A percentile compares a stretch with the other conserved stretches of the same genome.
Evolutionary conservation across 2,329 filamentous ascomycete genomes (phyloP).

Genomic region (Fusarium gaditjirri): DNA sequence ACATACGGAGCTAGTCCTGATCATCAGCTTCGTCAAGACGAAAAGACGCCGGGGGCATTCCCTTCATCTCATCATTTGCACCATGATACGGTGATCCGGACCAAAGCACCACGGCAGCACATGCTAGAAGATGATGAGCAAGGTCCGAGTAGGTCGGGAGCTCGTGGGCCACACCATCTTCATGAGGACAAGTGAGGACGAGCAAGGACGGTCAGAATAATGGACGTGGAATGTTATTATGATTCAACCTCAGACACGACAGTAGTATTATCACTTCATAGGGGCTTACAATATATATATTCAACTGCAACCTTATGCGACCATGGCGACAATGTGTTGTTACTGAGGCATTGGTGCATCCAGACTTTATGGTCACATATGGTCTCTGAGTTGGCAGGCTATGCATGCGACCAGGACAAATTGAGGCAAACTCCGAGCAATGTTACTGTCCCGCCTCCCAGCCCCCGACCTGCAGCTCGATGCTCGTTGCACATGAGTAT

Average conservation of each 20-base stretch:
- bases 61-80: slow-evolving; percentile 28
- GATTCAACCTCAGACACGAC: slow-evolving; percentile 27
- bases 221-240: neutral
- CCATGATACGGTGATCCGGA: slow-evolving; percentile 16
- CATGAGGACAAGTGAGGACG: slow-evolving; percentile 23
- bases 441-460: slow-evolving; percentile 19
- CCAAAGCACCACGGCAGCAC: slow-evolving; percentile 15
- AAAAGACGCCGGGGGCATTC: neutral
- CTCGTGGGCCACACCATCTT: slow-evolving; percentile 28
- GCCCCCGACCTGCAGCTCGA: slow-evolving; percentile 30
- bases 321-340: neutral
- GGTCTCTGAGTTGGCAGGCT: slow-evolving; percentile 22
- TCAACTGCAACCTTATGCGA: neutral
- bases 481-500: slow-evolving; percentile 20
- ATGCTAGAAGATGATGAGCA: slow-evolving; percentile 28
- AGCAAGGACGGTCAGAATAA: neutral
- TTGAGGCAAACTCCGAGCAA: neutral
- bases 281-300: slow-evolving; percentile 26
- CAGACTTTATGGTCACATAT: neutral
- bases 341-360: neutral
- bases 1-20: slow-evolving; percentile 9
- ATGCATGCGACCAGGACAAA: slow-evolving; percentile 14
- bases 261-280: slow-evolving; percentile 32
- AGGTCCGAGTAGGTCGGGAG: neutral
- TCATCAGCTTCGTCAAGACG: slow-evolving; percentile 31